Conservation (phyloP, 1,284 basidiomycete species). For the Rhodotorula sp. region DNA sequence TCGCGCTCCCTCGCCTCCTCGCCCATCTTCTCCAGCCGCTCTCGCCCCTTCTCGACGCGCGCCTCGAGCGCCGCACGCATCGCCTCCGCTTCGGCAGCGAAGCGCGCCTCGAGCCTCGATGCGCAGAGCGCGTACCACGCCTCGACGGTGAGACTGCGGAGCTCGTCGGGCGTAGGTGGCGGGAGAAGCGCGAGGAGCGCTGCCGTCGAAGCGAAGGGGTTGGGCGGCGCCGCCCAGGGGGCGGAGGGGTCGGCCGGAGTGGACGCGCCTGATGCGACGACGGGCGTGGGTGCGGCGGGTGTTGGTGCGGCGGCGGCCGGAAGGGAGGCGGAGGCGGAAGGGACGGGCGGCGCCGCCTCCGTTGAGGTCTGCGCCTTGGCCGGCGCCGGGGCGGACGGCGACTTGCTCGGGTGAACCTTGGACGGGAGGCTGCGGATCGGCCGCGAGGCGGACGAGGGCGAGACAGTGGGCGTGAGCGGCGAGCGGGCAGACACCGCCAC, state of each 20-base stretch:
- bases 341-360: background rate
- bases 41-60: conserved; percentile 6
- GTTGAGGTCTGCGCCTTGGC: background rate
- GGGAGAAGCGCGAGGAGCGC: conserved; percentile 17
- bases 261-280: background rate
- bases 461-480: conserved; percentile 3
- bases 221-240: conserved; percentile 1
- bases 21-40: conserved; percentile 8
- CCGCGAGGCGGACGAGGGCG: background rate
- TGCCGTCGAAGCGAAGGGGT: conserved; percentile 5
- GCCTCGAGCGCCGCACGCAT: background rate
- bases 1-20: conserved; percentile 21
- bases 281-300: background rate
- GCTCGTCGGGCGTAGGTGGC: conserved; percentile 2
- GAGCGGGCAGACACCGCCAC: background rate
- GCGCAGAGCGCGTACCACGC: conserved; percentile 23
- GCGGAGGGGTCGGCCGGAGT: background rate
- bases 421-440: conserved; percentile 23
- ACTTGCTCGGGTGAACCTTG: conserved; percentile 25
- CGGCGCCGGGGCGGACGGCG: conserved; percentile 20
- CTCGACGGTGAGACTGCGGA: conserved; percentile 9
- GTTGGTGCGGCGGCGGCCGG: background rate
- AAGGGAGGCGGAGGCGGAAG: background rate
- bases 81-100: background rate
- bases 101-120: background rate